Evolutionary conservation across 208 protist genomes (phyloP), one percentile per base, ranked within the genome.

Genomic region (Wallacemonas sp.): DNA sequence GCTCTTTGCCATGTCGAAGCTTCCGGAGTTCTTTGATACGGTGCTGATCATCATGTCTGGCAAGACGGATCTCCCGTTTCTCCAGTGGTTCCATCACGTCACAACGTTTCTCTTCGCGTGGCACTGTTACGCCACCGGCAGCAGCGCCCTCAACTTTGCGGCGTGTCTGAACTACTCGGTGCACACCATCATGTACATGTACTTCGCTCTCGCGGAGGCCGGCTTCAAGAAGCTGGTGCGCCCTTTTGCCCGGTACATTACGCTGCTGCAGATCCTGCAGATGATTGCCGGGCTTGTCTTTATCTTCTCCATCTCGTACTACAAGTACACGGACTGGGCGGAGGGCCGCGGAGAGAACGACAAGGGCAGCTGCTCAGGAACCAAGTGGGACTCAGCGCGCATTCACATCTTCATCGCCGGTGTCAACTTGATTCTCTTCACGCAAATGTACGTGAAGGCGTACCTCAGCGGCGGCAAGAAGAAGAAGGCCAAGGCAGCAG

Each of bases 101-200:
- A 86, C 88, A 29, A 91, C 90, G 44, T 69, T 94, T 34, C 67
- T 97, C n/a, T 98, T 91, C 66, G 92, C 82, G 61, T 98, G 90
- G 93, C 76, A 90, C 58, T 87, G 87, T 1, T 94, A 90, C 61
- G 64, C 73, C 61, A 65, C 57, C 11, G 69, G 77, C 27, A 83
- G 82, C 58, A 78, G 71, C 43, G 76, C 76, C 48, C 76, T 91
- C 24, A 63, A 91, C 46, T 93, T 78, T 68, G 97, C 94, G 49
- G 85, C 88, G 16, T 70, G 85, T 5, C 88, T 98, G 82, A 98
- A 98, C 73, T 94, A 95, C 76, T 81, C 74, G 24, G 94, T 98
- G n/a, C 96, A 98, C 79, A 80, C 90, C 8, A 81, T 98, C 76
- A 98, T 98, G 95, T 98, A 98, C 79, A 83, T 85, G 6, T 98